Evolutionary conservation across 1,139 yeast genomes (phyloP), one percentile per base, ranked within the genome.

Genomic region (Suhomyces taliae): DNA sequence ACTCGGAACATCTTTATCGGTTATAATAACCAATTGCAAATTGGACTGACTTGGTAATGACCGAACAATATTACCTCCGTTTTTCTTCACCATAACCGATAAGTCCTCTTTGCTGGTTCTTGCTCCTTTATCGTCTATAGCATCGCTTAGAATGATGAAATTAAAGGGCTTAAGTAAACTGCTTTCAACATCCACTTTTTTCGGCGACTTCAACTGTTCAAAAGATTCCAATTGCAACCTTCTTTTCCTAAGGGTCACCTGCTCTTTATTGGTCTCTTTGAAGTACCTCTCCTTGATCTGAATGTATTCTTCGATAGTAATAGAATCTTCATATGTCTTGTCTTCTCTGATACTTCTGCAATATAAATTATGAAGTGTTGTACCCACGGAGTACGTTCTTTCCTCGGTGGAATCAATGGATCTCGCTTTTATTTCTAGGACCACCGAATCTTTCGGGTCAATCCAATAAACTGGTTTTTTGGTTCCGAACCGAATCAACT

Each of bases 351-450:
- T 71, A 8, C 77, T 59, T 40, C 86, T 73, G 59, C 91, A 87
- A 61, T 90, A 83, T 0, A 93, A 87, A 55, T 87, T 87, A 53
- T 90, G 81, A 27, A 93, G 69, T 0, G 97, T 88, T 5, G 85
- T 74, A 0, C 84, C 87, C 0, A 84, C 81, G 1, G 83, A 83
- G 58, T 82, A 90, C 4, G 76, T 73, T 15, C 61, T 65, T 15
- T 70, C 74, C 35, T 75, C 60, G 46, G 79, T 63, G 54, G 70
- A 69, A 53, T 83, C 84, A 11, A 90, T 74, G 6, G 91, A 84
- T 36, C 96, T 72, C 0, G 96, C 96, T 60, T 87, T 89, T 8
- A 91, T 81, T 60, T 90, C 96, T n/a, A 93, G 61, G 0, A 91
- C 95, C 1, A 90, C 59, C 1, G 96, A 86, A 39, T 88, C 81